Evolutionary conservation across 2,329 filamentous ascomycete genomes (phyloP).

Genomic region (Paecilomyces dactylethromorphus): DNA sequence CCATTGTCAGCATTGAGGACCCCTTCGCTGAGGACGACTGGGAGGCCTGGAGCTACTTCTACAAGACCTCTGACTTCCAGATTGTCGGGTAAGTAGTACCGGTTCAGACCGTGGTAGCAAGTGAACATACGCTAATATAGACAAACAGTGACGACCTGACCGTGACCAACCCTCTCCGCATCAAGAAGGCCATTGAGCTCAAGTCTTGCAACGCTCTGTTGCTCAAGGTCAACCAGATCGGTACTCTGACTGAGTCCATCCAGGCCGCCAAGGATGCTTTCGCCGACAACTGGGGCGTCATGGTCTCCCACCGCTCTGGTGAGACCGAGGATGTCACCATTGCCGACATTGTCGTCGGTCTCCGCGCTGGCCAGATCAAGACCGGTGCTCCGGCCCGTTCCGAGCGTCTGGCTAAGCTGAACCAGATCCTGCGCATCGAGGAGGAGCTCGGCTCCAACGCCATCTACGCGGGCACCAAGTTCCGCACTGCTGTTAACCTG

Average conservation of each 20-base stretch:
- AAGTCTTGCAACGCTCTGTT: constrained; percentile 98
- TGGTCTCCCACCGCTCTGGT: constrained; percentile 98
- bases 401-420: constrained; percentile 98
- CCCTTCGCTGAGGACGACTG: constrained; percentile 99
- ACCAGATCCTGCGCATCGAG: constrained; percentile 99
- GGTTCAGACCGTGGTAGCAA: neutral
- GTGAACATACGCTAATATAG: constrained; percentile 6
- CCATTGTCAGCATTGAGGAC: constrained; percentile 97
- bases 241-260: constrained; percentile 96
- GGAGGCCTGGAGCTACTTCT: constrained; percentile 99
- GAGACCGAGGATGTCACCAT: constrained; percentile 99
- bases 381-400: constrained; percentile 92
- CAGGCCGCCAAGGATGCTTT: constrained; percentile 99
- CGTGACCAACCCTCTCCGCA: constrained; percentile 96
- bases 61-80: constrained; percentile 97
- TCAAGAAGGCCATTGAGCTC: constrained; percentile 99
- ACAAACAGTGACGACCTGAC: constrained; percentile 76
- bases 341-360: constrained; percentile 93
- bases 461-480: constrained; percentile 84
- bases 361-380: constrained; percentile 97
- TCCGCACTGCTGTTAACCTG: constrained; percentile 85
- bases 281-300: constrained; percentile 93
- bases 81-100: constrained; percentile 62
- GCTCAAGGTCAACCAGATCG: constrained; percentile 99
- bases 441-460: constrained; percentile 93